Conservation (phyloP, 371 early-diverging fungal species). For the Mortierella sp. region DNA sequence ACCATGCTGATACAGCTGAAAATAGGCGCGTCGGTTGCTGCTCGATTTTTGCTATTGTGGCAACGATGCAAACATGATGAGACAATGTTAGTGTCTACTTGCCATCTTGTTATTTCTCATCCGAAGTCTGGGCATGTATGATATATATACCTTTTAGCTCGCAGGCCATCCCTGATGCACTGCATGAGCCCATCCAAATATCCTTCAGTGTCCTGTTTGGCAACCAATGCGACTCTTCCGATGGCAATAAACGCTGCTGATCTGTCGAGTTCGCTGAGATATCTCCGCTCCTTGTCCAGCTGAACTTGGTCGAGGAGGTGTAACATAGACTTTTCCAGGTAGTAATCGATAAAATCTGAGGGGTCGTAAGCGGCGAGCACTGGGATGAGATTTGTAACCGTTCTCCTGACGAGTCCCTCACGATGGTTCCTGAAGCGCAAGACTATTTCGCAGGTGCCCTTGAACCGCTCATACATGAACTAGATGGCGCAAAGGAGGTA, state of each 20-base stretch:
- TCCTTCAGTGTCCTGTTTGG: slow-evolving; percentile 81
- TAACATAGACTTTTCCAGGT: slow-evolving; percentile 81
- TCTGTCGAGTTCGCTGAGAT: slow-evolving; percentile 21
- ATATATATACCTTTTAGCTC: slow-evolving; percentile 44
- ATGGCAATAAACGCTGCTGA: slow-evolving; percentile 85
- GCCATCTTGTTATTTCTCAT: not conserved
- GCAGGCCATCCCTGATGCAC: slow-evolving; percentile 81
- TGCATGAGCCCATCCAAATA: slow-evolving; percentile 82
- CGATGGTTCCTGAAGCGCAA: slow-evolving; percentile 85
- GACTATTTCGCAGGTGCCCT: slow-evolving; percentile 84
- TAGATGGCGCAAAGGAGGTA: not conserved
- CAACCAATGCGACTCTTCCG: slow-evolving; percentile 89
- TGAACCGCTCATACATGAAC: slow-evolving; percentile 88
- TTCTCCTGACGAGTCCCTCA: slow-evolving; percentile 85
- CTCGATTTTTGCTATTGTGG: slow-evolving; percentile 63
- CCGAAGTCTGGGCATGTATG: too few relatives aligned
- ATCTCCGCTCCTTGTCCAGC: slow-evolving; percentile 79
- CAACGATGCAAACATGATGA: not conserved
- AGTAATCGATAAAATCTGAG: slow-evolving; percentile 77
- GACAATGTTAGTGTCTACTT: not conserved
- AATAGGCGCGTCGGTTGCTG: slow-evolving; percentile 74
- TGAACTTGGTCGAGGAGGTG: slow-evolving; percentile 82
- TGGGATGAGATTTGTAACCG: slow-evolving; percentile 90
- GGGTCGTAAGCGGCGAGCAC: slow-evolving; percentile 89
- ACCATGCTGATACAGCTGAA: slow-evolving; percentile 92